These are phyloP conservation scores for Termitomyces sp. DNA, from an alignment of 768 basidiomycete genomes.

Conservation along the genomic window DNA sequence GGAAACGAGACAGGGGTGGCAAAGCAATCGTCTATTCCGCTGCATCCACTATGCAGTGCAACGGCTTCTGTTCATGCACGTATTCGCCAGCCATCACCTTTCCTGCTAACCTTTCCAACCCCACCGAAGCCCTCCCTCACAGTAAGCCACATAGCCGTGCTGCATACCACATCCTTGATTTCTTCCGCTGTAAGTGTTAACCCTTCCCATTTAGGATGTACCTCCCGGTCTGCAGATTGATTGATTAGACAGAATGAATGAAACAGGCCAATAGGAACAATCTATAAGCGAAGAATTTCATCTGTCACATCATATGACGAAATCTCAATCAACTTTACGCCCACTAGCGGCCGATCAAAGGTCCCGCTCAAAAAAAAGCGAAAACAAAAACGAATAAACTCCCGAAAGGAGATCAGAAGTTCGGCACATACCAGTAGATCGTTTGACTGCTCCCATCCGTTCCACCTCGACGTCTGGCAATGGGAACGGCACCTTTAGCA, in stretches of 20 bases:
- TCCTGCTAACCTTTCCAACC: conserved; percentile 71
- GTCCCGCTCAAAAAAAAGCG: background rate
- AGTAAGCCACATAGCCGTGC: conserved; percentile 86
- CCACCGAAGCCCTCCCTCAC: conserved; percentile 93
- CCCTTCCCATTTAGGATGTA: conserved; percentile 25
- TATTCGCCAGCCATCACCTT: conserved; percentile 77
- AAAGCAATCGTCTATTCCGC: background rate
- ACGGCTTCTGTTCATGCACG: conserved; percentile 34
- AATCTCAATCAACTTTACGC: background rate
- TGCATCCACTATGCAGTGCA: background rate
- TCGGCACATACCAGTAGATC: conserved; percentile 35
- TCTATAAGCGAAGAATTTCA: background rate
- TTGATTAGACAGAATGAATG: background rate
- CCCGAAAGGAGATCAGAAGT: conserved; percentile 2
- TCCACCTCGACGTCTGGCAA: conserved; percentile 80
- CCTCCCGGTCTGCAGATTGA: background rate
- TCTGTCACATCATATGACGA: background rate
- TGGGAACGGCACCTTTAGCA: conserved; percentile 88
- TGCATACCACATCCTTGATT: conserved; percentile 88
- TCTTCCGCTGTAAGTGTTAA: conserved; percentile 81
- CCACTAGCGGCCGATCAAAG: no score
- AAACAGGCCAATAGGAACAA: background rate
- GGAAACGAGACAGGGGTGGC: no score
- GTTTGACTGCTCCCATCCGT: conserved; percentile 44
- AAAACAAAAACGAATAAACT: background rate